phyloP scores from a whole-genome alignment of 179 eudicot species.

The Carnegiea gigantea region DNA sequence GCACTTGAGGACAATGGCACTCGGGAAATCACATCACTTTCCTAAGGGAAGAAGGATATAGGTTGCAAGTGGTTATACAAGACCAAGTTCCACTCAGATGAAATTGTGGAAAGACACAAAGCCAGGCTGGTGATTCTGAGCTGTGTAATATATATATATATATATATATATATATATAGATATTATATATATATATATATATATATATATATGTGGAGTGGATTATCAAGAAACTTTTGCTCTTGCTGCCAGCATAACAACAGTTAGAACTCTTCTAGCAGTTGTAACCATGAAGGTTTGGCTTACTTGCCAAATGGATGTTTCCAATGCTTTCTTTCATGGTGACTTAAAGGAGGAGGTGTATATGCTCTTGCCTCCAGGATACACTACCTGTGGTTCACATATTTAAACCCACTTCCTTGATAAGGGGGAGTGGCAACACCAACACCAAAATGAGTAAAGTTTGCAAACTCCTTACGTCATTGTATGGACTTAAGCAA shows the following conservation, averaged over 20 bases:
- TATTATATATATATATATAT: no score
- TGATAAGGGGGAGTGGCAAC: neutral
- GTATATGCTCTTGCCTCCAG: no score
- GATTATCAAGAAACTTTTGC: neutral
- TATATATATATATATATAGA: no score
- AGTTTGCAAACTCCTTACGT: neutral
- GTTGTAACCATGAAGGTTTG: neutral
- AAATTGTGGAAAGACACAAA: neutral
- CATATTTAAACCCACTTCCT: neutral
- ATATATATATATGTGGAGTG: neutral
- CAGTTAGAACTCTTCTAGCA: neutral
- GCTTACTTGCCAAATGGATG: neutral
- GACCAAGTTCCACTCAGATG: neutral
- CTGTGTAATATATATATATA: no score
- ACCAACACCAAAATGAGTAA: neutral
- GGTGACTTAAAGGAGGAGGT: no score
- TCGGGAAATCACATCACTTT: neutral
- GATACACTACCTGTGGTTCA: neutral
- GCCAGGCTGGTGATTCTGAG: neutral
- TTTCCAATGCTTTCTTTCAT: no score
- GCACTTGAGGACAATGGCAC: neutral
- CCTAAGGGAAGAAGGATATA: neutral
- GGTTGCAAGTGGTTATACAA: neutral
- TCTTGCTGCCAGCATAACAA: neutral
- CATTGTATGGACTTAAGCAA: neutral